phyloP scores from a whole-genome alignment of 352 stramenopile genomes.

The Phytophthora nicotianae region DNA sequence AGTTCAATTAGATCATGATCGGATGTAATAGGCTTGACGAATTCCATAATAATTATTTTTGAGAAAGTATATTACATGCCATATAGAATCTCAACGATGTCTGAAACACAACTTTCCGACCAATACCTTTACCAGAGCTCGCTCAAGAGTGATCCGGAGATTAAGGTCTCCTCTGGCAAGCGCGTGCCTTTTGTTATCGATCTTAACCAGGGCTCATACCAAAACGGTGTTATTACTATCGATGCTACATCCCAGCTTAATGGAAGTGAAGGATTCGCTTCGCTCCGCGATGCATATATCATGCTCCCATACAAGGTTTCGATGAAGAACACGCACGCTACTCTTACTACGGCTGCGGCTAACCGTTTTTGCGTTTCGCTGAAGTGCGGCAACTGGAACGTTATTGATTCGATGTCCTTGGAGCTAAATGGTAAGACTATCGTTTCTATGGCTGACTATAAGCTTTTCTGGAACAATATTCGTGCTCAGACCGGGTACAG shows the following conservation, averaged over 20 bases:
- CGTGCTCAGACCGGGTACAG: constrained; percentile 1
- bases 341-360: neutral
- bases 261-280: neutral
- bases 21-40: neutral
- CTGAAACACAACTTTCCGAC: neutral
- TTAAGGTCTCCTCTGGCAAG: neutral
- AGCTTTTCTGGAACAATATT: neutral
- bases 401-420: neutral
- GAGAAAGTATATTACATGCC: neutral
- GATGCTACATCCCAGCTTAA: neutral
- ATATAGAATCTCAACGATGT: constrained; percentile 2
- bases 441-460: constrained; percentile 2
- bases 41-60: neutral
- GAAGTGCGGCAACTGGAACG: neutral
- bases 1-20: neutral
- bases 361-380: neutral
- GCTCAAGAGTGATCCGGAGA: neutral
- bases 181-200: neutral
- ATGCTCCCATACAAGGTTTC: constrained; percentile 1
- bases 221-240: neutral
- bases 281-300: neutral
- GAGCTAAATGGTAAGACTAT: neutral
- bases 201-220: neutral
- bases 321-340: neutral
- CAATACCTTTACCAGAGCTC: constrained; percentile 1